Percentiles rank a stretch among this genome's conserved stretches.
phyloP scores from a whole-genome alignment of 495 filamentous ascomycete species.

The Tuber brumale region DNA sequence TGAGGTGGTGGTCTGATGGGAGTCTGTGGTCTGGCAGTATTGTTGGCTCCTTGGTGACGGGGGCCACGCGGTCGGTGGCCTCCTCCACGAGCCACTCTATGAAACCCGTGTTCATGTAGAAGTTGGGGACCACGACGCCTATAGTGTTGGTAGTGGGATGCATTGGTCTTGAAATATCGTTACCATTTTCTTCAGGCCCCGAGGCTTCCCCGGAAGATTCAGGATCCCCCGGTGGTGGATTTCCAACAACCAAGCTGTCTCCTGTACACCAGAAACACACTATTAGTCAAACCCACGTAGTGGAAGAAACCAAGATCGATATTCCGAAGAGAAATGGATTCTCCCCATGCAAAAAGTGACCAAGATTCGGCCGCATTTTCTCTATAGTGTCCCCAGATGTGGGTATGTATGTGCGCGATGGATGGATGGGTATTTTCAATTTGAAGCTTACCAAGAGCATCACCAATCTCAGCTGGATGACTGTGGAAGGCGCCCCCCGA shows the following conservation, averaged over 20 bases:
- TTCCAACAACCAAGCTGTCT: background rate
- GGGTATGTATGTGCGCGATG: background rate
- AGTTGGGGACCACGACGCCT: background rate
- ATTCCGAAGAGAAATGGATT: background rate
- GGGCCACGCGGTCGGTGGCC: background rate
- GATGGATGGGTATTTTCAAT: background rate
- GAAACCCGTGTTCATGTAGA: background rate
- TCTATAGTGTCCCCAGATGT: background rate
- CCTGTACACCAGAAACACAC: background rate
- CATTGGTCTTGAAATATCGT: background rate
- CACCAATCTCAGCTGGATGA: background rate
- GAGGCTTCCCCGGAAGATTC: background rate
- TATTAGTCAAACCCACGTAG: background rate
- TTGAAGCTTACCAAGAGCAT: background rate
- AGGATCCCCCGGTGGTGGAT: background rate
- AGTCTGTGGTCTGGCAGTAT: background rate
- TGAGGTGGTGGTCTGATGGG: conserved; percentile 14
- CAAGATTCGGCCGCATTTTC: background rate
- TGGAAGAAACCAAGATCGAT: background rate
- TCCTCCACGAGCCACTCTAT: background rate
- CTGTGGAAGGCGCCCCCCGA: background rate
- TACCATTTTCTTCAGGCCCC: background rate
- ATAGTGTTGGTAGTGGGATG: too few species aligned
- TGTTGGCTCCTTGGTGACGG: background rate
- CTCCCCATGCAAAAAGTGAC: background rate